phyloP scores from a whole-genome alignment of 2,329 filamentous ascomycete genomes.

The Arthrobotrys conoides region DNA sequence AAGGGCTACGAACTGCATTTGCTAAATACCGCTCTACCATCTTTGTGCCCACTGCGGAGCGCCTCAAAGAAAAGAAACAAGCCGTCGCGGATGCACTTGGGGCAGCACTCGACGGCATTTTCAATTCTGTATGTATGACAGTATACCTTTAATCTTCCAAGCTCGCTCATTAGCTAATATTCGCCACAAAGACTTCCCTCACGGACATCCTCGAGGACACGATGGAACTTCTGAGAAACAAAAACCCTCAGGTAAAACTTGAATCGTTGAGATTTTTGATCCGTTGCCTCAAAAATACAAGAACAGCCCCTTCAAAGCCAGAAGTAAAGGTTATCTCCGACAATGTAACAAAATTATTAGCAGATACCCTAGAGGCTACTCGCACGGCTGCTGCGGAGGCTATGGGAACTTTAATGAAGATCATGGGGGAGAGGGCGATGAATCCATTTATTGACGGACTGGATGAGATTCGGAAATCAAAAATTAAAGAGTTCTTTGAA shows the following conservation, averaged over 20 bases:
- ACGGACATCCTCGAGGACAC: constrained; percentile 94
- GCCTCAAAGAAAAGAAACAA: constrained; percentile 96
- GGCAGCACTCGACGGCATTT: constrained; percentile 82
- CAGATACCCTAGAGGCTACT: constrained; percentile 87
- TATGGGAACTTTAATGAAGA: constrained; percentile 96
- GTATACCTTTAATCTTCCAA: neutral
- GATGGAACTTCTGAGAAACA: constrained; percentile 85
- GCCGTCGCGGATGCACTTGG: constrained; percentile 89
- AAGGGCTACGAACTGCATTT: constrained; percentile 84
- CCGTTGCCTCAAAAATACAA: constrained; percentile 84
- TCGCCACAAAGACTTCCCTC: constrained; percentile 77
- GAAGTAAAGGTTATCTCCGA: constrained; percentile 91
- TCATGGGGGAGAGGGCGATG: constrained; percentile 97
- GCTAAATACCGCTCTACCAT: constrained; percentile 83
- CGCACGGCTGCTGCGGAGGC: constrained; percentile 92
- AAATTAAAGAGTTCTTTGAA: constrained; percentile 93
- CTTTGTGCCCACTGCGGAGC: constrained; percentile 91
- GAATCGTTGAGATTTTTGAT: constrained; percentile 95
- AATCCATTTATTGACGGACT: constrained; percentile 89
- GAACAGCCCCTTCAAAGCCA: constrained; percentile 84
- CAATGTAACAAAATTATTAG: constrained; percentile 86
- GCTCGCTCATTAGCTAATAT: constrained; percentile 39
- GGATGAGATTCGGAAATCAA: constrained; percentile 94
- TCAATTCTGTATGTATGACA: constrained; percentile 68
- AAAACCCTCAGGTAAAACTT: constrained; percentile 98